Base-by-base conservation (phyloP, 2,329 filamentous ascomycete genomes). In the Chrysoporthe cubensis region DNA sequence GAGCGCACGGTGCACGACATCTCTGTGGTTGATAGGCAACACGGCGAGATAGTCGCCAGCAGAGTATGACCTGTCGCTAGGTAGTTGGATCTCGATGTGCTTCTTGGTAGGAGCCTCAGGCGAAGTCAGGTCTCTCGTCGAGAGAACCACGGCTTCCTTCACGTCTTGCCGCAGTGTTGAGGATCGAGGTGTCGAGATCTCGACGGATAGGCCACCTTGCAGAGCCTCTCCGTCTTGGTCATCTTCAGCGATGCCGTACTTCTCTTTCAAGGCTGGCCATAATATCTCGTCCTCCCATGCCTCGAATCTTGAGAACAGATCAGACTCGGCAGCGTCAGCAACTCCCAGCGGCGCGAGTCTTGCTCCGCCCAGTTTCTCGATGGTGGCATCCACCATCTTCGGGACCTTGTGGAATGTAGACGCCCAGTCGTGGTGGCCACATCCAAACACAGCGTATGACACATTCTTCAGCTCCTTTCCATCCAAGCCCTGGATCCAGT, bases 21-120 rank as follows among this genome's bases (percentile, higher is more conserved):
- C 79, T 57, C 83, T 82, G 1, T 87, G 88, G 75, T 94, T 94
- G 40, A 91, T 79, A 0, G 92, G 91, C 1, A 93, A 80, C 3
- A 93, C 82, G 0, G 90, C 90, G 0, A 94, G 83, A 74, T 95
- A 94, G 74, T 94, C 92, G 11, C 91, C 92, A 3, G 90, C 85
- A 46, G 85, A 83, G 77, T 94, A 95, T 0, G 82, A 84, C 82
- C 88, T 84, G 66, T 85, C 86, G 0, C 84, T 85, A 0, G 91
- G 91, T 1, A 94, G 82, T 68, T 87, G 85, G 40, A 93, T 87
- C 69, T 87, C 87, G 26, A 92, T 84, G 70, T 90, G 84, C 32
- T 86, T 85, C 80, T 93, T 93, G 56, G 80, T 79, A 0, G 86
- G 80, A 37, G 81, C 83, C 0, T 79, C 82, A 0, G 80, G 78